Evolutionary conservation across 1,284 basidiomycete species (phyloP).

Genomic region (Ceratobasidium sp.): DNA sequence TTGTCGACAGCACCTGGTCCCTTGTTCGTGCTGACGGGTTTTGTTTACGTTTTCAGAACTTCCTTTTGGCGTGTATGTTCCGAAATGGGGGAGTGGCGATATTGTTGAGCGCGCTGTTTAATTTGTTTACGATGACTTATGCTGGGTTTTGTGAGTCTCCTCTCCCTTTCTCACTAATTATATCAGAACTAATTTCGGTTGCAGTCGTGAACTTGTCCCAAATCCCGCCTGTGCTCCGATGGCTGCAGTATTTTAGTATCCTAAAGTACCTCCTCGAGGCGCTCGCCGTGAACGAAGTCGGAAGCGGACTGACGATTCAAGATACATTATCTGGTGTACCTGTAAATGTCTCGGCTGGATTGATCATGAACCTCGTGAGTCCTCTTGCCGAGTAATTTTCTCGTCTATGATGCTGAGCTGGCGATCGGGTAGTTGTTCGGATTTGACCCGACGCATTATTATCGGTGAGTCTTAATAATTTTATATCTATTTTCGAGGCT

Average conservation of each 20-base stretch:
- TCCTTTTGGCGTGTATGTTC: constrained; percentile 85
- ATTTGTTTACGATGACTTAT: constrained; percentile 83
- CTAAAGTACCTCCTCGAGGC: constrained; percentile 80
- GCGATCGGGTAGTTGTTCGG: constrained; percentile 75
- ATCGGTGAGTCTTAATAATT: constrained; percentile 62
- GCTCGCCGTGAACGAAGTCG: constrained; percentile 89
- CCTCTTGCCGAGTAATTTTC: constrained; percentile 49
- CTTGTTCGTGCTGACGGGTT: constrained; percentile 29
- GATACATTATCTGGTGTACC: constrained; percentile 86
- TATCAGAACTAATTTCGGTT: constrained; percentile 26
- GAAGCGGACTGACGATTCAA: constrained; percentile 83
- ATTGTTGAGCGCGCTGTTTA: constrained; percentile 80
- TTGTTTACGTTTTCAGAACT: constrained; percentile 79
- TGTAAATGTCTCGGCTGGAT: constrained; percentile 77
- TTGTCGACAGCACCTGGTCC: no score
- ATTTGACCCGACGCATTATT: constrained; percentile 81
- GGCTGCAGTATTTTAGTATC: constrained; percentile 85
- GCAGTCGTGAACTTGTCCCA: constrained; percentile 78
- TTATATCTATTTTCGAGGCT: no score
- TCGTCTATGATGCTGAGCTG: no score
- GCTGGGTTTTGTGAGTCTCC: constrained; percentile 79
- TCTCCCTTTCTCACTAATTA: neutral
- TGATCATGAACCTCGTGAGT: constrained; percentile 82
- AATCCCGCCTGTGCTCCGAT: constrained; percentile 86
- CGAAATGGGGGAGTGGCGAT: constrained; percentile 89